Conservation (phyloP, 2,329 filamentous ascomycete genomes). For the Scedosporium apiospermum region DNA sequence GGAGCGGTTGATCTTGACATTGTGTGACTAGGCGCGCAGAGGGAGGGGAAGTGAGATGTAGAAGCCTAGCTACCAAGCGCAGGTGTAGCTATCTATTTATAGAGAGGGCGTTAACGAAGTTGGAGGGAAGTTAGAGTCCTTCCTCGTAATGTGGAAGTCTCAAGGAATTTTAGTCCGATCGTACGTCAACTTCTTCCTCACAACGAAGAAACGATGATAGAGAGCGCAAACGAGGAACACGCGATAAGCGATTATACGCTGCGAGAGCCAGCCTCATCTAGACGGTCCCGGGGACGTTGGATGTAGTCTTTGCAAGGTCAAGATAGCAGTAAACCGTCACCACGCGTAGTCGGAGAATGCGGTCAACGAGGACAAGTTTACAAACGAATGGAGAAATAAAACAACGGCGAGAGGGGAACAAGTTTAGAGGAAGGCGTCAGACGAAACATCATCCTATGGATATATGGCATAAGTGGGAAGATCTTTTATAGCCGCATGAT, state of each 20-base stretch:
- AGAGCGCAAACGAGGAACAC: background rate
- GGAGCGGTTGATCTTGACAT: background rate
- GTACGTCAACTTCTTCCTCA: background rate
- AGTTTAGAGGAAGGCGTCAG: background rate
- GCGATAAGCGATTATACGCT: background rate
- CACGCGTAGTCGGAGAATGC: background rate
- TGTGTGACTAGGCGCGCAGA: background rate
- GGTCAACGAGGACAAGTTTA: background rate
- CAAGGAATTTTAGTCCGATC: background rate
- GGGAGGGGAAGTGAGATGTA: background rate
- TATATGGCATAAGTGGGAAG: background rate
- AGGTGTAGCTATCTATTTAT: too few species aligned
- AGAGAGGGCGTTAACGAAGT: too few species aligned
- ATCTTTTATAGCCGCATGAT: conserved; percentile 5
- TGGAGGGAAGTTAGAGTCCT: too few species aligned
- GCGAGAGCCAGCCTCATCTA: background rate
- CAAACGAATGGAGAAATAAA: background rate
- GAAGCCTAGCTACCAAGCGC: background rate
- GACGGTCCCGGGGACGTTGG: background rate
- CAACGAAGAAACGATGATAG: background rate
- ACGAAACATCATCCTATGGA: background rate
- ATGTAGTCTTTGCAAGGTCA: background rate
- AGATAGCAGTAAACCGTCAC: background rate
- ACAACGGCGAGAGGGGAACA: background rate
- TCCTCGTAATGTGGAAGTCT: background rate